Evolutionary conservation across 1,284 basidiomycete species (phyloP).

Genomic region (Ustilago shanxiensis): DNA sequence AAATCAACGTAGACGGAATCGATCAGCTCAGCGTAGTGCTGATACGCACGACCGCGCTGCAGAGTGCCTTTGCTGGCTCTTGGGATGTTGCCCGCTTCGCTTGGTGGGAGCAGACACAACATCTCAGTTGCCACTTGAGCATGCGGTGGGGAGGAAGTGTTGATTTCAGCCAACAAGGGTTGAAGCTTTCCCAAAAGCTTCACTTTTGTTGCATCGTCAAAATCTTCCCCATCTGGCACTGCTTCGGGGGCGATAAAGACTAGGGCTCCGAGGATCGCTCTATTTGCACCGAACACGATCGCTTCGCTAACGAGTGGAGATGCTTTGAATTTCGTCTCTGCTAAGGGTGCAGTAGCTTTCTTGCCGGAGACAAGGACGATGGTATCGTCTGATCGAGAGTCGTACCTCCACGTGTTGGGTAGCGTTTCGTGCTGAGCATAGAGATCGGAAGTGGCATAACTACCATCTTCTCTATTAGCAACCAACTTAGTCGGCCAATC

Average conservation of each 20-base stretch:
- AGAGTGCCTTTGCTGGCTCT: conserved; percentile 59
- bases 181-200: conserved; percentile 28
- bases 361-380: conserved; percentile 59
- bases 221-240: not conserved
- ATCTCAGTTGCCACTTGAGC: conserved; percentile 51
- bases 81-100: conserved; percentile 30
- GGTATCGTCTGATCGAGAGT: conserved; percentile 51
- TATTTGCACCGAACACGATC: conserved; percentile 58
- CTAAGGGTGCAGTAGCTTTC: conserved; percentile 40
- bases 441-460: conserved; percentile 56
- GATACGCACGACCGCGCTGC: conserved; percentile 51
- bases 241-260: conserved; percentile 40
- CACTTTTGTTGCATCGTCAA: conserved; percentile 19
- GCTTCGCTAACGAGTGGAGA: conserved; percentile 39
- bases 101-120: conserved; percentile 33
- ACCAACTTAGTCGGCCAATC: conserved; percentile 60
- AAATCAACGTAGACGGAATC: conserved; percentile 48
- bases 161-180: conserved; percentile 35
- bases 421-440: conserved; percentile 26
- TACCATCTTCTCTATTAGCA: conserved; percentile 46
- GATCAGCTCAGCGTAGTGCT: conserved; percentile 38
- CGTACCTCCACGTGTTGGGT: conserved; percentile 48
- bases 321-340: conserved; percentile 42
- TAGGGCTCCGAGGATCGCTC: conserved; percentile 54
- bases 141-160: conserved; percentile 40